Evolutionary conservation across 352 stramenopile species (phyloP), one percentile per base, ranked within the genome.

Genomic region (Pythium phragmitis): DNA sequence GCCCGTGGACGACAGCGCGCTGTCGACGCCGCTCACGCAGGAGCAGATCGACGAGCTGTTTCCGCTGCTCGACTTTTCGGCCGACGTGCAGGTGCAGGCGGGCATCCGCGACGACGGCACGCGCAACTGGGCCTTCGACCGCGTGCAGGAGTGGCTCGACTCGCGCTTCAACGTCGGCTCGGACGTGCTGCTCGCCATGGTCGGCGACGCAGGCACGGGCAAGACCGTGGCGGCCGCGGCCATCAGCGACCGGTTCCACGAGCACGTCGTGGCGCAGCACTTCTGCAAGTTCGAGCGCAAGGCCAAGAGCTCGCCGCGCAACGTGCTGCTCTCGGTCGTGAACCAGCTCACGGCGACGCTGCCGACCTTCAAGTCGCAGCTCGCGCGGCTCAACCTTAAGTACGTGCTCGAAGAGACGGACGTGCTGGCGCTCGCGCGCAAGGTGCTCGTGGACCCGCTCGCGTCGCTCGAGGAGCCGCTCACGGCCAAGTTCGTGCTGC

Each of bases 31-130:
- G 9, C 60, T 94, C 30, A 58, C 65, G n/a, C 60, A 82, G 45
- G 73, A 88, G 55, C 79, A 92, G 59, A 89, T 94, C 58, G 82
- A 91, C 65, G 79, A 92, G n/a, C 74, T 92, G 67, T 94, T 94
- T 70, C 85, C 85, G 30, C 68, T 89, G 12, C 72, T 94, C n/a
- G 85, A 92, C 70, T 83, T 65, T 37, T 76, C 74, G 8, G 69
- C 68, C 2, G 82, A 91, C 19, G 67, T 89, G 6, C 61, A 77
- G 12, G 57, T 68, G 7, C 70, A 86, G 50, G 67, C 85, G 3
- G 70, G 72, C 3, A 65, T 63, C 2, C 65, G 85, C 30, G 75
- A 82, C 16, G 65, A 79, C 8, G 74, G 76, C 6, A 79, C 82
- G 17, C 82, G 87, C 21, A 70, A 76, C 42, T 95, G 84, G 84